Evolutionary conservation across 2,329 filamentous ascomycete species (phyloP).

Genomic region (Intubia oerlemansii): DNA sequence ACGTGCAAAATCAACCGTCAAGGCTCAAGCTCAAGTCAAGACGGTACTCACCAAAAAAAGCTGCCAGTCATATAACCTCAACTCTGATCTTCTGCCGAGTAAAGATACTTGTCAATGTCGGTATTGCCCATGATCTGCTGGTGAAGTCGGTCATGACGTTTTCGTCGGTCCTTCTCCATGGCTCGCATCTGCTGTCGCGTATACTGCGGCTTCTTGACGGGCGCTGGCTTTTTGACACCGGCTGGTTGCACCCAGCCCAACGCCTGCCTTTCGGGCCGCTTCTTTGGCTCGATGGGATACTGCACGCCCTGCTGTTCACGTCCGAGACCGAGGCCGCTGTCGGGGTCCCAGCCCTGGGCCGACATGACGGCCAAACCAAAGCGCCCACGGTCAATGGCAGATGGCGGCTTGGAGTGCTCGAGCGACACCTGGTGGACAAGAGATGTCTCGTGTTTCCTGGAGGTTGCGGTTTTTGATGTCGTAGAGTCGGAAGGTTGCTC

Average conservation of each 20-base stretch:
- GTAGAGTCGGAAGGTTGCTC: no score
- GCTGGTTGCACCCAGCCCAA: conserved; percentile 26
- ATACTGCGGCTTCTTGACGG: conserved; percentile 16
- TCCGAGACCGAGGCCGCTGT: conserved; percentile 51
- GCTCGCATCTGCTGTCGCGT: conserved; percentile 20
- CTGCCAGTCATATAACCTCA: not conserved
- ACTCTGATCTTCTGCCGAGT: not conserved
- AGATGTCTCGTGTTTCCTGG: conserved; percentile 30
- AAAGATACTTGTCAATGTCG: conserved; percentile 55
- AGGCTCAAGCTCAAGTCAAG: no score
- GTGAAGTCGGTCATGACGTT: conserved; percentile 39
- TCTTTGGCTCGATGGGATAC: conserved; percentile 49
- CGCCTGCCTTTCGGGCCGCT: conserved; percentile 57
- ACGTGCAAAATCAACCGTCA: no score
- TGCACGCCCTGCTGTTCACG: conserved; percentile 48
- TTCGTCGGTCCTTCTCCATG: conserved; percentile 38
- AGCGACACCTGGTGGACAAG: conserved; percentile 53
- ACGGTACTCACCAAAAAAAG: no score
- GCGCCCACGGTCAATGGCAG: conserved; percentile 44
- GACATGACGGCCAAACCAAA: conserved; percentile 48
- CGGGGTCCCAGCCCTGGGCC: conserved; percentile 54
- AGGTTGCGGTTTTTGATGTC: not conserved
- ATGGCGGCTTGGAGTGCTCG: conserved; percentile 49
- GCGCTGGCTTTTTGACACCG: conserved; percentile 14
- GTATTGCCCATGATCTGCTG: conserved; percentile 53